A percentile compares a stretch with the other conserved stretches of the same genome.
phyloP scores from a whole-genome alignment of 768 basidiomycete species.

The Lentinula boryana region DNA sequence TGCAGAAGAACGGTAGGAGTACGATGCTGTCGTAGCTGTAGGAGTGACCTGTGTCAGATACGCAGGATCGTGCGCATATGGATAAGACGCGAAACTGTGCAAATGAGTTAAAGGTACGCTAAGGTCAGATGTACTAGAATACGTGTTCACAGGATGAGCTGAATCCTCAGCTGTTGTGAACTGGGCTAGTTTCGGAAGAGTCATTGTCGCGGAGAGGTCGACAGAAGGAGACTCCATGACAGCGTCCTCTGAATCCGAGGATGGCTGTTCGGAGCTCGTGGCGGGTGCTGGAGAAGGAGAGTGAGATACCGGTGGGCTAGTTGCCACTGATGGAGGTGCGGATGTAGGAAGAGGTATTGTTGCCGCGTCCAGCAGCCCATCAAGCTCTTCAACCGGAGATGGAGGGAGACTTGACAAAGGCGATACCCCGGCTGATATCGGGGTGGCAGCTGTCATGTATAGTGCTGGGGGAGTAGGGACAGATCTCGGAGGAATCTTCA shows the following conservation, averaged over 20 bases:
- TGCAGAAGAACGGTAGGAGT: slow-evolving; percentile 3
- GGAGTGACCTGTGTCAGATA: background rate
- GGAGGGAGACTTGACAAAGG: slow-evolving; percentile 12
- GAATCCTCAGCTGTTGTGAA: background rate
- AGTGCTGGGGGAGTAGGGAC: background rate
- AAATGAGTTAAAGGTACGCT: background rate
- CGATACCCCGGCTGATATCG: slow-evolving; percentile 5
- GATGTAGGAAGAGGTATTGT: slow-evolving; percentile 33
- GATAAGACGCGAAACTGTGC: background rate
- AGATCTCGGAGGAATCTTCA: slow-evolving; percentile 6
- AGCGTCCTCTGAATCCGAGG: background rate
- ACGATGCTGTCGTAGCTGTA: background rate
- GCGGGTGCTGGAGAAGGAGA: slow-evolving; percentile 15
- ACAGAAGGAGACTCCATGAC: background rate
- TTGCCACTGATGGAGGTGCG: slow-evolving; percentile 22
- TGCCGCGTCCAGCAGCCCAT: slow-evolving; percentile 28
- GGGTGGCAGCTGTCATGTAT: slow-evolving; percentile 7
- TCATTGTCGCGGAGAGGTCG: background rate
- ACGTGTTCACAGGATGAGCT: no score
- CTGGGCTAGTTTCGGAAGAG: background rate
- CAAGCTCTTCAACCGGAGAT: slow-evolving; percentile 2
- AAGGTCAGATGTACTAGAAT: background rate
- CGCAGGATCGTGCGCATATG: background rate
- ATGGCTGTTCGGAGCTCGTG: slow-evolving; percentile 2
- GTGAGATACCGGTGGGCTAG: slow-evolving; percentile 26